A percentile compares a stretch with the other conserved stretches of the same genome.
phyloP scores from a whole-genome alignment of 805 yeast species.

The Helenozyma rhizophorensis region DNA sequence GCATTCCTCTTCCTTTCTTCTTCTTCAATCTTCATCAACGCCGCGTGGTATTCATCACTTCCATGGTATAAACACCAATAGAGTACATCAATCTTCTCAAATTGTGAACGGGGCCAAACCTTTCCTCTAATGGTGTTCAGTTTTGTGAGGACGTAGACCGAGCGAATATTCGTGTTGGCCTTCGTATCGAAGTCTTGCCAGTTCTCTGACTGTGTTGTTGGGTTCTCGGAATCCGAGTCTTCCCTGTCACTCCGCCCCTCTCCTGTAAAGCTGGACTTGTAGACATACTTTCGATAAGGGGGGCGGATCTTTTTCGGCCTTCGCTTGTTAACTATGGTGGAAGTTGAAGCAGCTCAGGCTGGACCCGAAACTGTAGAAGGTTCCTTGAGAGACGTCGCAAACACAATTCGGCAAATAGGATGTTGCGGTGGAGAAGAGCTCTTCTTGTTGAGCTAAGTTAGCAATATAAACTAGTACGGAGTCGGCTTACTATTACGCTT shows the following conservation, averaged over 20 bases:
- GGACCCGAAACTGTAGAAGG: too few relatives aligned
- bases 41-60: slow-evolving; percentile 19
- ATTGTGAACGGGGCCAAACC: slow-evolving; percentile 48
- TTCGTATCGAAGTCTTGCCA: slow-evolving; percentile 23
- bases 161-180: slow-evolving; percentile 24
- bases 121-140: slow-evolving; percentile 19
- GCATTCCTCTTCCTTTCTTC: slow-evolving; percentile 9
- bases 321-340: slow-evolving; percentile 75
- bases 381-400: too few relatives aligned
- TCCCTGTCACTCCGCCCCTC: slow-evolving; percentile 15
- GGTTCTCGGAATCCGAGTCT: slow-evolving; percentile 8
- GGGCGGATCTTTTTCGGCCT: slow-evolving; percentile 81
- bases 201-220: slow-evolving; percentile 14
- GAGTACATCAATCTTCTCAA: slow-evolving; percentile 48
- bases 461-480: neutral
- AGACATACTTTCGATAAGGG: slow-evolving; percentile 73
- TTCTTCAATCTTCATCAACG: slow-evolving; percentile 9
- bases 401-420: neutral
- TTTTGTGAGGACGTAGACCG: slow-evolving; percentile 31
- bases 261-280: slow-evolving; percentile 36
- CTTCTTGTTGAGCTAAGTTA: neutral
- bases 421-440: neutral
- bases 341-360: too few relatives aligned
- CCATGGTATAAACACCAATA: slow-evolving; percentile 27
- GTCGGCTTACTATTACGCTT: too few relatives aligned